Percentiles rank a stretch among this genome's conserved stretches.
These are phyloP conservation scores for Dictyostelium firmibasis DNA, from an alignment of 78 protist genomes.

Conservation along the genomic window DNA sequence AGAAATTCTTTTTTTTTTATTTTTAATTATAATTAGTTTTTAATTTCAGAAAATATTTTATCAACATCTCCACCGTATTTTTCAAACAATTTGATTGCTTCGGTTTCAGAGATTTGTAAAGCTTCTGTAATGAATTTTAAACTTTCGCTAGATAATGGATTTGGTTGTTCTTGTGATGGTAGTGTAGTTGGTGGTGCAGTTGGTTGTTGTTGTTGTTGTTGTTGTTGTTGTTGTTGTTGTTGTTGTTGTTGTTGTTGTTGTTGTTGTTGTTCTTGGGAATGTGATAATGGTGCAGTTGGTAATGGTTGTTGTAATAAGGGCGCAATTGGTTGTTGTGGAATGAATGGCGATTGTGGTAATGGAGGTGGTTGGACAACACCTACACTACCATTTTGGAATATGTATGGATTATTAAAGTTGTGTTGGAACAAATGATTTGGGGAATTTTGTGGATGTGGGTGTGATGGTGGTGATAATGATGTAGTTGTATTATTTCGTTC, in stretches of 20 bases:
- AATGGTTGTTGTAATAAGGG: conserved; percentile 7
- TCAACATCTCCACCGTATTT: background rate
- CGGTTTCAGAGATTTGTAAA: background rate
- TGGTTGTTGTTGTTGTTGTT: conserved; percentile 13
- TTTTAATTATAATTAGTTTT: background rate
- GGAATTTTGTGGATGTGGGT: background rate
- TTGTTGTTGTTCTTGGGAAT: background rate
- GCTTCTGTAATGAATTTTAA: conserved; percentile 18
- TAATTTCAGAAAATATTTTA: conserved; percentile 2
- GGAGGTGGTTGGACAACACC: background rate
- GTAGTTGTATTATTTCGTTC: background rate
- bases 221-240: background rate
- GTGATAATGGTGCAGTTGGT: background rate
- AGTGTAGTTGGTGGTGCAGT: background rate
- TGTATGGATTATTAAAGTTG: conserved; percentile 2
- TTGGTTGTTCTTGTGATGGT: background rate
- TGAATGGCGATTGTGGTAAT: background rate
- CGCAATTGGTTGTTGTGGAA: background rate
- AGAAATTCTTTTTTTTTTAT: no score
- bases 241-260: background rate
- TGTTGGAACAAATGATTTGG: conserved; percentile 4
- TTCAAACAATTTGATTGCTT: background rate
- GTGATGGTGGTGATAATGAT: background rate
- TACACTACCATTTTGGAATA: background rate
- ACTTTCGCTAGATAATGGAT: background rate